Base-by-base conservation (phyloP, 805 yeast species). In the Yarrowia bubula region DNA sequence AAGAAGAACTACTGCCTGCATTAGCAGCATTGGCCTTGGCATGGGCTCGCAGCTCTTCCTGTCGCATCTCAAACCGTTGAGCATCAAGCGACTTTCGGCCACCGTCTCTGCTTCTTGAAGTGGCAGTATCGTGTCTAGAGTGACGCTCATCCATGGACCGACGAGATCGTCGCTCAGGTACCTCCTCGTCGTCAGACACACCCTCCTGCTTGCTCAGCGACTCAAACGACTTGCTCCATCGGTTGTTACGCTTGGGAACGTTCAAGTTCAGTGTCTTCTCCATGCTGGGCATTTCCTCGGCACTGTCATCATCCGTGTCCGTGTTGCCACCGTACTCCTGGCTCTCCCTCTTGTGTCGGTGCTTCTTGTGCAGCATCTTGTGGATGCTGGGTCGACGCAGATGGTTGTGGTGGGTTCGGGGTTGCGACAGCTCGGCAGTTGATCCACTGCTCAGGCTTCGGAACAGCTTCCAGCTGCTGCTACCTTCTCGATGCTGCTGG, bases 401-500 rank as follows among this genome's bases (percentile, higher is more conserved):
- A 4, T 32, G 42, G 43, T 43, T 7, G 38, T 39, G 51, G 48
- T 31, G 13, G 1, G 35, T 35, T 2, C n/a, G 41, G 11, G 50
- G 51, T 0, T 38, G 2, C 9, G 60, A 37, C 33, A 51, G 32
- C 33, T 58, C 64, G 31, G 43, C 18, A 18, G n/a, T 43, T 14
- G 50, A 44, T 15, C 51, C 41, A 28, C 51, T 43, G 51, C 64
- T 58, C 17, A 58, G 41, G 33, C 51, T 43, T 4, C 64, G 32
- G 51, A 58, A 58, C 43, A 58, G 35, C 58, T 61, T 47, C 65
- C 65, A 61, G 41, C 47, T 39, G 46, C 55, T 35, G 42, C 68
- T 67, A 7, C 69, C 61, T 57, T 67, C 64, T n/a, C 70, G 72
- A 22, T 67, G 64, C 64, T 71, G 71, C 55, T 76, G 67, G 9